Base-by-base conservation (phyloP, 805 yeast genomes). In the Nematodospora valgi region DNA sequence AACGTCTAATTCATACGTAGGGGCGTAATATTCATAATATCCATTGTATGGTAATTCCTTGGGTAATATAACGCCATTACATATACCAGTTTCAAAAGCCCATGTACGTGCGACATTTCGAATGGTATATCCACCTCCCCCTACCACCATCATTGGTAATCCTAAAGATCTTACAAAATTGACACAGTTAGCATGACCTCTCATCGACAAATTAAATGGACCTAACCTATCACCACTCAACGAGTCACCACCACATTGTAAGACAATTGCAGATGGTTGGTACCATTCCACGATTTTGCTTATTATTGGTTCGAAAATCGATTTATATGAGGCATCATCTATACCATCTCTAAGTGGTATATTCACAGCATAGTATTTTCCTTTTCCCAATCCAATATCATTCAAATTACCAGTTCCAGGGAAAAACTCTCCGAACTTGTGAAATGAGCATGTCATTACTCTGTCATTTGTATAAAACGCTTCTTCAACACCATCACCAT, bases 101-200 rank as follows among this genome's bases (percentile, higher is more conserved):
- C 98, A 91, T 8, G 95, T 76, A 47, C 98, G 71, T 5, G 98
- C 87, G 31, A 93, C 98, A 56, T 93, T 93, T 58, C 97, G 75
- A 73, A 95, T 94, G 2, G 98, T 93, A 63, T 93, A 93, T 12
- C 99, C 99, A 47, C 99, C 99, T 30, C 99, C 99, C 27, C 99
- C 99, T 14, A 93, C 71, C 20, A 93, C 95, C 82, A 93, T 76
- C 74, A 86, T 65, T 10, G 98, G 98, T 13, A 93, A 72, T 25
- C 85, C 84, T 52, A 91, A 86, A 10, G 86, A 74, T 57, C 83
- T 84, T 32, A 89, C 87, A 61, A 77, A 91, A 47, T 82, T 79
- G 32, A 91, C 87, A 68, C 98, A 93, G 59, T 91, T 94, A 27
- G 97, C 98, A 58, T 94, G 99, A 0, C 96, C 98, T 39, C 70